These are phyloP conservation scores for Kockovaella imperatae DNA, from an alignment of 768 basidiomycete species.

Conservation along the genomic window DNA sequence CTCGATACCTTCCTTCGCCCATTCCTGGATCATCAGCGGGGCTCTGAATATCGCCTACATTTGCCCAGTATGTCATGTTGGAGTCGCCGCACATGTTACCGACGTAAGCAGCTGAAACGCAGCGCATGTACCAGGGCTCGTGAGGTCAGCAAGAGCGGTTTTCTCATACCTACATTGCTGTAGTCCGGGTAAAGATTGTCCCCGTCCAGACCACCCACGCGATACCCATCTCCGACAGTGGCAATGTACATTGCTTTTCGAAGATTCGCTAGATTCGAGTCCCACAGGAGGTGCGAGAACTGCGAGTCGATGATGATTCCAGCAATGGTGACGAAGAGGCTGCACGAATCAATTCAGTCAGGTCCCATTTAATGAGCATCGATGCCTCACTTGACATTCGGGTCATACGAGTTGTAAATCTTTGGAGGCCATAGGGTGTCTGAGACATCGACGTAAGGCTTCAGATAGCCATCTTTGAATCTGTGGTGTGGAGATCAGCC, in stretches of 20 bases:
- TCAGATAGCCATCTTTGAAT: slow-evolving; percentile 5
- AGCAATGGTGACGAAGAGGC: slow-evolving; percentile 18
- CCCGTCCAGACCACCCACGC: slow-evolving; percentile 1
- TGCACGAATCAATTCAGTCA: neutral
- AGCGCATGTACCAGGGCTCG: slow-evolving; percentile 14
- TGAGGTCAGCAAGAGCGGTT: slow-evolving; percentile 1
- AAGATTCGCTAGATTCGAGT: neutral
- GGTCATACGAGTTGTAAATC: slow-evolving; percentile 21
- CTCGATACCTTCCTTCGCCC: slow-evolving; percentile 3
- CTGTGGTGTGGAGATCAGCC: neutral
- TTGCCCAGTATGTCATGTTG: neutral
- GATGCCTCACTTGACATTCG: neutral
- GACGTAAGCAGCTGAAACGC: slow-evolving; percentile 8
- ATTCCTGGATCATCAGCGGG: slow-evolving; percentile 2
- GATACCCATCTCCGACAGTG: slow-evolving; percentile 1
- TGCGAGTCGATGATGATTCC: slow-evolving; percentile 6
- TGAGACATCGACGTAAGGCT: slow-evolving; percentile 1
- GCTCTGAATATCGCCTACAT: slow-evolving; percentile 3
- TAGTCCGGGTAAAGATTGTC: slow-evolving; percentile 15
- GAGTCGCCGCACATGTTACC: slow-evolving; percentile 3
- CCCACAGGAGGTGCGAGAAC: slow-evolving; percentile 8
- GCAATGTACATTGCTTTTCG: slow-evolving; percentile 13
- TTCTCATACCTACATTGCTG: slow-evolving; percentile 7
- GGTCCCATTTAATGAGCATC: slow-evolving; percentile 3
- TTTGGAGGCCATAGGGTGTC: slow-evolving; percentile 6